Base-by-base conservation (phyloP, 306 rosid species). In the Trifolium fragiferum region DNA sequence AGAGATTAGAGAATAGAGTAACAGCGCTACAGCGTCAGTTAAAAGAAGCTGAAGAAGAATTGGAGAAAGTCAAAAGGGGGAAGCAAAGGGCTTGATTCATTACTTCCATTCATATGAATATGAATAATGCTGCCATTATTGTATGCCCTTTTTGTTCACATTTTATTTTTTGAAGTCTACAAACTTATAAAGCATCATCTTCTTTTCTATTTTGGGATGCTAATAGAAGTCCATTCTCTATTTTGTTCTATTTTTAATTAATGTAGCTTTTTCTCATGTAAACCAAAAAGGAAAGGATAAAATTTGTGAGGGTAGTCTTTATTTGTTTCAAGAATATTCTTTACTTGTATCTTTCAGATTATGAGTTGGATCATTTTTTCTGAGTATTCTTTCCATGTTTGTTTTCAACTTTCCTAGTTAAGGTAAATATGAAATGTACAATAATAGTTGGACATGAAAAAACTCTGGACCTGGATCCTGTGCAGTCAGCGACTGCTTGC, bases 1-100 rank as follows among this genome's bases (percentile, higher is more conserved):
- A 90, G 75, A 80, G 85, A 37, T 59, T 92, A 73, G 90, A 95
- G 89, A 81, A 54, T 51, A 90, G 76, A 73, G 70, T 95, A 75
- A 64, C 90, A 23, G 41, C 76, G 0, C 81, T 95, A 68, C 79
- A 77, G 73, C 84, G 18, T 66, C 93, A 82, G 81, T 82, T 95
- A 86, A 74, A 68, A 19, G 90, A 87, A 0, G 88, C 96, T 0
- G 97, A 95, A 85, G 80, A 84, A 66, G 92, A 90, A 72, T 80
- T 92, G 74, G 96, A 86, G 70, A 86, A 65, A 84, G 76, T 82
- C 60, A 82, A 77, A 81, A 84, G 74, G 67, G 90, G 92, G 66
- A 83, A 82, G 66, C 72, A 78, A 65, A 66, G 77, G 87, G 80
- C 76, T 53, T 92, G 83, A 86, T 69, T 68, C 53, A 46, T 46